Conservation (phyloP, 345 rosid species). For the Iberis pinnata region DNA sequence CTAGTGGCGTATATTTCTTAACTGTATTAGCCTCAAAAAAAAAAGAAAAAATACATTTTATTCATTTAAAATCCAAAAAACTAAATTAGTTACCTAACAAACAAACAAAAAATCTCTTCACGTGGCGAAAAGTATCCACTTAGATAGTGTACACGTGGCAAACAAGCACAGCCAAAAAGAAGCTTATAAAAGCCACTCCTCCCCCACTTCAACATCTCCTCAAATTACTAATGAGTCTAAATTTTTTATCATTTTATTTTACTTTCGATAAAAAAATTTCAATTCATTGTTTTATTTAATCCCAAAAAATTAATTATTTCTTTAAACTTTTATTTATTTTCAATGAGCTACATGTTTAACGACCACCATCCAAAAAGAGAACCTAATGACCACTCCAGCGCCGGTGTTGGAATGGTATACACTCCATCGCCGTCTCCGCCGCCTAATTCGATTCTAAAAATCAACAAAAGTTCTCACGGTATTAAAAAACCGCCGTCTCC, state of each 20-base stretch:
- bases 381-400: slow-evolving; percentile 15
- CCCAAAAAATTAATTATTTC: neutral
- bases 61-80: neutral
- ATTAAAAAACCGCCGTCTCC: slow-evolving; percentile 43
- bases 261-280: neutral
- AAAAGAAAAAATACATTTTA: neutral
- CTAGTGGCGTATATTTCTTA: slow-evolving; percentile 24
- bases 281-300: neutral
- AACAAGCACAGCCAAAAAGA: neutral
- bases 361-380: slow-evolving; percentile 23
- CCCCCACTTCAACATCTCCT: neutral
- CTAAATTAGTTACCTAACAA: slow-evolving; percentile 1
- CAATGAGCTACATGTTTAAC: slow-evolving; percentile 23
- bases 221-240: neutral
- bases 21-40: slow-evolving; percentile 11
- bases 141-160: slow-evolving; percentile 16
- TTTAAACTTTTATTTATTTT: neutral
- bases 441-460: too few species aligned
- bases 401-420: slow-evolving; percentile 6
- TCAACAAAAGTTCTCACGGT: slow-evolving; percentile 48
- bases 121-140: slow-evolving; percentile 13
- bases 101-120: neutral
- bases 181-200: slow-evolving; percentile 18
- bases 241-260: slow-evolving; percentile 9
- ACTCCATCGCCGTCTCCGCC: slow-evolving; percentile 21